Percentiles rank a stretch among this genome's conserved stretches.
phyloP scores from a whole-genome alignment of 352 stramenopile genomes.

The Globisporangium apiculatum region DNA sequence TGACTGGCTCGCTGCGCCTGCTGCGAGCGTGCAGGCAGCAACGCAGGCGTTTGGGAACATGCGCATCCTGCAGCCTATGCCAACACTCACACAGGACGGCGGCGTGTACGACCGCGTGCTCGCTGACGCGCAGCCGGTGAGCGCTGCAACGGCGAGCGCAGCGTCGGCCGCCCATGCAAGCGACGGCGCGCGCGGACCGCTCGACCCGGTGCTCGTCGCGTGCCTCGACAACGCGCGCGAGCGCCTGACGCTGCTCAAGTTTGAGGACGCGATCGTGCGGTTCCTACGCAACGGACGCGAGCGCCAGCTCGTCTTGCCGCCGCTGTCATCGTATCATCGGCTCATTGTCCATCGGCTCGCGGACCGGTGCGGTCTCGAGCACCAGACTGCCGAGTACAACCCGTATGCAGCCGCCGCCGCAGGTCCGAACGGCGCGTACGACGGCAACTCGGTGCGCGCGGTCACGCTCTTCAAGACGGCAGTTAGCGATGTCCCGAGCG shows the following conservation, averaged over 20 bases:
- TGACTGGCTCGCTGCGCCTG: conserved; percentile 5
- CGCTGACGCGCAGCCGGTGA: conserved; percentile 29
- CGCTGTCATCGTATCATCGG: conserved; percentile 82
- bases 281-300: conserved; percentile 65
- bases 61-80: conserved; percentile 29
- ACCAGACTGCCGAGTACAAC: conserved; percentile 81
- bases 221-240: conserved; percentile 78
- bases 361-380: conserved; percentile 88
- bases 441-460: conserved; percentile 60
- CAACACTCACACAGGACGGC: conserved; percentile 29
- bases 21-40: conserved; percentile 12
- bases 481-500: conserved; percentile 61
- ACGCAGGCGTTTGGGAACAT: conserved; percentile 26
- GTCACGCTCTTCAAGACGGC: conserved; percentile 88
- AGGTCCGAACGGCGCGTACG: conserved; percentile 17
- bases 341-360: conserved; percentile 90
- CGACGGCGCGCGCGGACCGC: conserved; percentile 25
- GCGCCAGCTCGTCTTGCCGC: conserved; percentile 69
- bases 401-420: conserved; percentile 22
- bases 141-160: conserved; percentile 49
- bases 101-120: conserved; percentile 33
- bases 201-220: conserved; percentile 75
- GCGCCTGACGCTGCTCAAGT: conserved; percentile 74
- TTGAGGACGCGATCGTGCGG: conserved; percentile 83
- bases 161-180: conserved; percentile 15